Evolutionary conservation across 345 rosid genomes (phyloP).

Genomic region (Leavenworthia alabamica): DNA sequence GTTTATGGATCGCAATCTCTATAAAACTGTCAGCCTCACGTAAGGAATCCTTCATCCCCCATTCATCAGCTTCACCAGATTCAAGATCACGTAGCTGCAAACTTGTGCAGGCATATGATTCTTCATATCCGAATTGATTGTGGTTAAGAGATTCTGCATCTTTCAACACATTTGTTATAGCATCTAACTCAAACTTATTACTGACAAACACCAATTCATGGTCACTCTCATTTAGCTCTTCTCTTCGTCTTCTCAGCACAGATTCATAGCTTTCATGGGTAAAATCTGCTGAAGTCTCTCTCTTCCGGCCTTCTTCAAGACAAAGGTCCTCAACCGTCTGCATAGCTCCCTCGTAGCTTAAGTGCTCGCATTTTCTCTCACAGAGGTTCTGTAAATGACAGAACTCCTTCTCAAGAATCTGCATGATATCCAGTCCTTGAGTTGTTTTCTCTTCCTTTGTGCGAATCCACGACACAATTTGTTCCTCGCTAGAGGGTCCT

Average conservation of each 20-base stretch:
- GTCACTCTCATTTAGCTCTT: slow-evolving; percentile 51
- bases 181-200: slow-evolving; percentile 61
- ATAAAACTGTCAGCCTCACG: slow-evolving; percentile 67
- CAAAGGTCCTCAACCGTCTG: slow-evolving; percentile 77
- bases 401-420: slow-evolving; percentile 75
- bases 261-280: slow-evolving; percentile 52
- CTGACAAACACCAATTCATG: slow-evolving; percentile 44
- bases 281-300: slow-evolving; percentile 51
- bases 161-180: slow-evolving; percentile 58
- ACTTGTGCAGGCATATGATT: slow-evolving; percentile 44
- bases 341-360: slow-evolving; percentile 79
- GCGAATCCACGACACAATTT: slow-evolving; percentile 57
- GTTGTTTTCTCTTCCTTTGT: slow-evolving; percentile 61
- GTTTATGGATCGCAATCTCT: slow-evolving; percentile 71
- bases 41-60: slow-evolving; percentile 57
- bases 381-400: slow-evolving; percentile 68
- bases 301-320: slow-evolving; percentile 76
- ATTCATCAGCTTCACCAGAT: slow-evolving; percentile 68
- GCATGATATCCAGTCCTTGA: slow-evolving; percentile 70
- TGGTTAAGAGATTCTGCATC: slow-evolving; percentile 61
- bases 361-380: slow-evolving; percentile 69
- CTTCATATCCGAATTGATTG: slow-evolving; percentile 68
- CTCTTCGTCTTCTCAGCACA: slow-evolving; percentile 63
- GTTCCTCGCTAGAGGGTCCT: slow-evolving; percentile 64
- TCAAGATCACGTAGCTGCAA: slow-evolving; percentile 78